Conservation (phyloP, 1,139 yeast species). For the Saccharomycopsis phalli region DNA sequence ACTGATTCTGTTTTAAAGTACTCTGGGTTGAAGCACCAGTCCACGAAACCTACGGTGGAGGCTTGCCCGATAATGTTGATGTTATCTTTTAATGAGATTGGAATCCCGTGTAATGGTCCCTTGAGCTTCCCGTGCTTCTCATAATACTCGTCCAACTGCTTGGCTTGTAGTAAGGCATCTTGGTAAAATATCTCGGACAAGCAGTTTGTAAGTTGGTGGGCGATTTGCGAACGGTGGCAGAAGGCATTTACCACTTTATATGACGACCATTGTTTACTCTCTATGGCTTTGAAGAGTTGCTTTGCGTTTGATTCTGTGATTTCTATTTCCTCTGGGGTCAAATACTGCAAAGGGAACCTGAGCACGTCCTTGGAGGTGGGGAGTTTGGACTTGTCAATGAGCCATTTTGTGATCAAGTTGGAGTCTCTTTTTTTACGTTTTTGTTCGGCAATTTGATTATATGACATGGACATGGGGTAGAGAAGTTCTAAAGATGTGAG, state of each 20-base stretch:
- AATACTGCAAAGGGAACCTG: constrained; percentile 28
- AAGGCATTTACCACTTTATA: constrained; percentile 28
- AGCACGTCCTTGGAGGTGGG: constrained; percentile 33
- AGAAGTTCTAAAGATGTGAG: too few relatives aligned
- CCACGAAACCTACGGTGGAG: constrained; percentile 38
- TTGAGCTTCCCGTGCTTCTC: constrained; percentile 26
- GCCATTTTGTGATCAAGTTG: constrained; percentile 34
- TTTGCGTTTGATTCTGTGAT: constrained; percentile 31
- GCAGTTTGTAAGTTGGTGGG: constrained; percentile 39
- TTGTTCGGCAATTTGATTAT: constrained; percentile 31
- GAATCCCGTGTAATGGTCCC: constrained; percentile 64
- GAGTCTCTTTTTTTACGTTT: constrained; percentile 32
- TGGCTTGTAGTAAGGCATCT: constrained; percentile 34
- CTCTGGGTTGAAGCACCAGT: constrained; percentile 26
- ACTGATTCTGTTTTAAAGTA: constrained; percentile 26
- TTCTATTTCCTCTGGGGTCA: constrained; percentile 28
- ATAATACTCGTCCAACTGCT: constrained; percentile 36
- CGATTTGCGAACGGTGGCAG: constrained; percentile 36
- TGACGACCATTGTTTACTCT: constrained; percentile 24
- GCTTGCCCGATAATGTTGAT: constrained; percentile 39
- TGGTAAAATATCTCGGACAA: constrained; percentile 34
- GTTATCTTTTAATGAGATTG: constrained; percentile 51
- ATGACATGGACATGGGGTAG: constrained; percentile 8
- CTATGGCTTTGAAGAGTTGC: constrained; percentile 27
- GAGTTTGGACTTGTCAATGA: constrained; percentile 30